Evolutionary conservation across 2,329 filamentous ascomycete genomes (phyloP).

Genomic region (Neoarthrinium moseri): DNA sequence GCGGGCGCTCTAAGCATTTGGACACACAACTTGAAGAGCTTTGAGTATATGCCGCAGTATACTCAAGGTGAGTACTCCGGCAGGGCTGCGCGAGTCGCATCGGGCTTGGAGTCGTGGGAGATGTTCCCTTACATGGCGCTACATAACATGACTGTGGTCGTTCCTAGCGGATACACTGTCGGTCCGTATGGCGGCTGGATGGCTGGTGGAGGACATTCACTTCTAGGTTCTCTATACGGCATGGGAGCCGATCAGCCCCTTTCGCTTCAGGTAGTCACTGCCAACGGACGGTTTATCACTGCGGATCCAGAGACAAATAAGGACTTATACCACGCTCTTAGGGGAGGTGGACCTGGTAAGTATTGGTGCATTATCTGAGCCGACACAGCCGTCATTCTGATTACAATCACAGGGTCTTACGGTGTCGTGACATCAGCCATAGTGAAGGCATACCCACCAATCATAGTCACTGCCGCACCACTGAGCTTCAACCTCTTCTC

Average conservation of each 20-base stretch:
- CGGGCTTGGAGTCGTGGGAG: slow-evolving; percentile 34
- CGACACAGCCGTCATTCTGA: not conserved
- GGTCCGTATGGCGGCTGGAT: slow-evolving; percentile 48
- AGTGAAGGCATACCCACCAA: slow-evolving; percentile 26
- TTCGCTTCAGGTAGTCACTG: slow-evolving; percentile 45
- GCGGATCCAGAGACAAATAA: slow-evolving; percentile 37
- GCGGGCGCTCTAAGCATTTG: slow-evolving; percentile 45
- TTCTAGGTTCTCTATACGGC: slow-evolving; percentile 42
- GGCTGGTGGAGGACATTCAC: slow-evolving; percentile 49
- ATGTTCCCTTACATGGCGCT: slow-evolving; percentile 27
- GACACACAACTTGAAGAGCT: slow-evolving; percentile 46
- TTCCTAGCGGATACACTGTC: slow-evolving; percentile 29
- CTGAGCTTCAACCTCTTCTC: slow-evolving; percentile 19
- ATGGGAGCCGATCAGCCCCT: slow-evolving; percentile 48
- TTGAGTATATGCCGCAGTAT: slow-evolving; percentile 35
- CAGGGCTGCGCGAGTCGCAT: slow-evolving; percentile 34
- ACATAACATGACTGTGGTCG: slow-evolving; percentile 27
- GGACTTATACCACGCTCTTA: slow-evolving; percentile 51
- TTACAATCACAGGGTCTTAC: slow-evolving; percentile 22
- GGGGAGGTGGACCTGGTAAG: slow-evolving; percentile 46
- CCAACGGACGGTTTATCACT: slow-evolving; percentile 39
- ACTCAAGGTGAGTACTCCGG: slow-evolving; percentile 27
- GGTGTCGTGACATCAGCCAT: slow-evolving; percentile 28
- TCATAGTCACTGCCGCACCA: slow-evolving; percentile 19
- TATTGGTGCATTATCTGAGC: slow-evolving; percentile 1